These are phyloP conservation scores for Coniochaeta pulveracea DNA, from an alignment of 2,329 filamentous ascomycete genomes.

Conservation along the genomic window DNA sequence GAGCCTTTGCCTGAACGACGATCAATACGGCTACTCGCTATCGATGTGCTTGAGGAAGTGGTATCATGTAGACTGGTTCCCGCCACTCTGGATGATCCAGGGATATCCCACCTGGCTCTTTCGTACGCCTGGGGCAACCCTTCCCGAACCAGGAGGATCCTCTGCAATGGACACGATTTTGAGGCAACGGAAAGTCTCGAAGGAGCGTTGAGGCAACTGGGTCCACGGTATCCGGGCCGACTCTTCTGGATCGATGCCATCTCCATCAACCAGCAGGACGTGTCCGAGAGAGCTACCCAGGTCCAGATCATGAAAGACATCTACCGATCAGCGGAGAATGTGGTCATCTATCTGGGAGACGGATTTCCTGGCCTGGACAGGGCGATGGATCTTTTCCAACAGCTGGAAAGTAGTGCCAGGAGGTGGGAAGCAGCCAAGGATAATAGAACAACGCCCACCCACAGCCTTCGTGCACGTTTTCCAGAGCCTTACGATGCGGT, in stretches of 20 bases:
- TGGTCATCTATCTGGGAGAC: constrained; percentile 5
- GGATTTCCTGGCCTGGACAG: neutral
- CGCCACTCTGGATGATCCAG: neutral
- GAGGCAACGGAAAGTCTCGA: constrained; percentile 1
- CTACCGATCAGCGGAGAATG: constrained; percentile 4
- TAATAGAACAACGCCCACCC: neutral
- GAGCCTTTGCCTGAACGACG: too few relatives aligned
- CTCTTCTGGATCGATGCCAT: constrained; percentile 7
- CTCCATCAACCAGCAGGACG: constrained; percentile 7
- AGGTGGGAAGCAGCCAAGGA: neutral
- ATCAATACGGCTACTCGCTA: too few relatives aligned
- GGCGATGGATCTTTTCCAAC: neutral
- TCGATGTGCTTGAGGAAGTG: too few relatives aligned
- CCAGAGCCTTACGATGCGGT: neutral
- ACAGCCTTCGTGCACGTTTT: neutral
- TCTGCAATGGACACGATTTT: constrained; percentile 1
- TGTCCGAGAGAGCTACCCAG: constrained; percentile 3
- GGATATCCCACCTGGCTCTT: neutral
- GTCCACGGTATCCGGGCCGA: neutral
- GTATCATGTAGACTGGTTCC: neutral
- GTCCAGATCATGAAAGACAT: constrained; percentile 7
- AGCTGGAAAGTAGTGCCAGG: neutral
- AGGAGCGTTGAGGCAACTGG: constrained; percentile 3
- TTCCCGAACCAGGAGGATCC: neutral
- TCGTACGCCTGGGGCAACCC: constrained; percentile 7